phyloP scores from a whole-genome alignment of 257 asterid species.

The Coffea canephora region DNA sequence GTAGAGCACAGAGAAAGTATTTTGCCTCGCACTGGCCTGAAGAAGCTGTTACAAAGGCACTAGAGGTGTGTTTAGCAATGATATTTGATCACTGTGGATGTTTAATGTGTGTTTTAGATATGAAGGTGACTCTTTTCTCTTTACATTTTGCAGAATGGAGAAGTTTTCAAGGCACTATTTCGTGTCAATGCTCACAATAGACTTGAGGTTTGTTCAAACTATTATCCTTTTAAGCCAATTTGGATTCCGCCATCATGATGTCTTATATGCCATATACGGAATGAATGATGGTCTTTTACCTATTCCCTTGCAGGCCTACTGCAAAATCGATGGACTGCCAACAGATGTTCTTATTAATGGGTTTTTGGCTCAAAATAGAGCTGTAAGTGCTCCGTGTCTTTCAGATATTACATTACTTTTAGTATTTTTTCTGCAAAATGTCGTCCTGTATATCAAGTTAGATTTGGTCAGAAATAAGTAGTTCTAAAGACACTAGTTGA shows the following conservation, averaged over 20 bases:
- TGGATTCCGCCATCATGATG: background rate
- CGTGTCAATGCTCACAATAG: conserved; percentile 81
- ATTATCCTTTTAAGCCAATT: background rate
- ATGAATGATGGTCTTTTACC: background rate
- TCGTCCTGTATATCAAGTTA: background rate
- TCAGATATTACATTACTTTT: background rate
- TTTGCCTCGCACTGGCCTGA: conserved; percentile 34
- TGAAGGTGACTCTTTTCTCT: background rate
- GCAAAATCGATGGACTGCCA: conserved; percentile 80
- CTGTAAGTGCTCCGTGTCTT: conserved; percentile 46
- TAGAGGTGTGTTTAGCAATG: conserved; percentile 31
- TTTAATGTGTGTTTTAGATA: background rate
- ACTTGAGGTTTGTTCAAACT: conserved; percentile 56
- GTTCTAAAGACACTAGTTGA: background rate
- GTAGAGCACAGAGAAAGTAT: conserved; percentile 18
- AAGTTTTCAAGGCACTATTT: conserved; percentile 59
- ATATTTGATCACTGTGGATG: background rate
- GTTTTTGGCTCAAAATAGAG: conserved; percentile 73
- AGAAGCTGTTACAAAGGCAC: conserved; percentile 27
- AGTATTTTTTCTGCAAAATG: background rate
- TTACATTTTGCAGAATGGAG: conserved; percentile 54
- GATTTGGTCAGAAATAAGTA: background rate
- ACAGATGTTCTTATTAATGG: conserved; percentile 70
- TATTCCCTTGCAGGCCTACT: conserved; percentile 62
- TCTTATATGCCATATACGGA: background rate